A percentile compares a stretch with the other conserved stretches of the same genome.
These are phyloP conservation scores for Pseudomonodictys pantanalensis DNA, from an alignment of 495 filamentous ascomycete genomes.

Conservation along the genomic window DNA sequence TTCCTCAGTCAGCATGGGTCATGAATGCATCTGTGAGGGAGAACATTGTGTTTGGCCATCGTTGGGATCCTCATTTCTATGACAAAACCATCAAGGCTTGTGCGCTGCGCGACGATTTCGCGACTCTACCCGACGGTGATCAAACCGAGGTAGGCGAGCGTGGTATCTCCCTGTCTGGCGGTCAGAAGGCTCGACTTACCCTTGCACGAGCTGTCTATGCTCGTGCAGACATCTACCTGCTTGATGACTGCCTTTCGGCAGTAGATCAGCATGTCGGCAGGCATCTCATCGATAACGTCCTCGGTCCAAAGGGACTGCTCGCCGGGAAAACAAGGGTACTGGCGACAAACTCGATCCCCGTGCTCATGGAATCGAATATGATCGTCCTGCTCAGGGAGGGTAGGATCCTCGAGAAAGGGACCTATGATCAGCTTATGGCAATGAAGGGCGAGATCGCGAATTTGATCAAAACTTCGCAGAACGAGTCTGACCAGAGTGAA, in stretches of 20 bases:
- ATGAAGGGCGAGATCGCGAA: constrained; percentile 89
- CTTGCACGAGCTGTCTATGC: constrained; percentile 95
- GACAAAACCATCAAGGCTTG: constrained; percentile 92
- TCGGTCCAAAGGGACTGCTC: constrained; percentile 81
- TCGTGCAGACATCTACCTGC: constrained; percentile 90
- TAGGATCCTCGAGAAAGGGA: constrained; percentile 79
- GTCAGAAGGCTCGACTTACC: constrained; percentile 94
- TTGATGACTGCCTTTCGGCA: constrained; percentile 92
- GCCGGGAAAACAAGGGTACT: constrained; percentile 85
- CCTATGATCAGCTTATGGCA: constrained; percentile 83
- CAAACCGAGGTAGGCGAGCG: constrained; percentile 96
- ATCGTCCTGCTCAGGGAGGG: constrained; percentile 82
- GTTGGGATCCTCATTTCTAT: constrained; percentile 93
- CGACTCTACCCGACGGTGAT: constrained; percentile 89
- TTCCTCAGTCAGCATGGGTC: constrained; percentile 89
- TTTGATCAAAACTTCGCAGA: constrained; percentile 74
- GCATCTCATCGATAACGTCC: constrained; percentile 89
- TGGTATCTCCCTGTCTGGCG: constrained; percentile 94
- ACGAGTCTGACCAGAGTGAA: constrained; percentile 57
- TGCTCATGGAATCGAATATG: constrained; percentile 81
- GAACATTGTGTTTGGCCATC: constrained; percentile 95
- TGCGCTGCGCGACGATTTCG: constrained; percentile 87
- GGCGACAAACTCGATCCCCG: constrained; percentile 93
- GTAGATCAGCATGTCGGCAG: constrained; percentile 97
- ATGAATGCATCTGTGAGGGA: constrained; percentile 97